A percentile compares a stretch with the other conserved stretches of the same genome.
Conservation (phyloP, 495 filamentous ascomycete genomes). For the Glutinoglossum americanum region DNA sequence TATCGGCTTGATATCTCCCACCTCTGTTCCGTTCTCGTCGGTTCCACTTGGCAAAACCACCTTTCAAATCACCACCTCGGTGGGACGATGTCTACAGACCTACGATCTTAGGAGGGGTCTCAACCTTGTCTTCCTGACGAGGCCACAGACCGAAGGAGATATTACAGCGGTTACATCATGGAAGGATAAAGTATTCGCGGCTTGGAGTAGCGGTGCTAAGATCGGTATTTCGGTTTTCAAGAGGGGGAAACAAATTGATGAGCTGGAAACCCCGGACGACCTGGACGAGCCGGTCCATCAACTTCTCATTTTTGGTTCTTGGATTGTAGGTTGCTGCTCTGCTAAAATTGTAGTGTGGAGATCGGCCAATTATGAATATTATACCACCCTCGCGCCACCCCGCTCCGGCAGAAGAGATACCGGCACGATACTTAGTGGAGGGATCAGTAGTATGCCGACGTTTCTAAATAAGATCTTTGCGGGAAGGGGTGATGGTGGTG, state of each 20-base stretch:
- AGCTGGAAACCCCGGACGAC: constrained; percentile 40
- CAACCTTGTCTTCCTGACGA: constrained; percentile 76
- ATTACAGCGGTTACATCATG: constrained; percentile 78
- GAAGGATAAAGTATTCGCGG: constrained; percentile 69
- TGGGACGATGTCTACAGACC: constrained; percentile 74
- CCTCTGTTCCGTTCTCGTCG: constrained; percentile 66
- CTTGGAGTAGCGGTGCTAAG: constrained; percentile 33
- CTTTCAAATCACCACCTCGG: constrained; percentile 90
- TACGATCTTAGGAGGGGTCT: constrained; percentile 80
- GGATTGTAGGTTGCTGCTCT: constrained; percentile 63
- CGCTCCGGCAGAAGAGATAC: constrained; percentile 18
- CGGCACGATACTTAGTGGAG: constrained; percentile 37
- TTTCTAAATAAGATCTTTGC: constrained; percentile 91
- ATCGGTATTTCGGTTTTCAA: constrained; percentile 86
- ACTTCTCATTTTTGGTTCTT: constrained; percentile 68
- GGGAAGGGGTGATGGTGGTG: constrained; percentile 62
- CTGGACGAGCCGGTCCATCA: constrained; percentile 48
- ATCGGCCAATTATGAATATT: constrained; percentile 61
- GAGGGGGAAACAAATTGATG: constrained; percentile 66
- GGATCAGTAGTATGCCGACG: constrained; percentile 67
- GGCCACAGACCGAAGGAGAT: constrained; percentile 62
- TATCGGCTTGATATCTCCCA: constrained; percentile 79
- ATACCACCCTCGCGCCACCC: constrained; percentile 50
- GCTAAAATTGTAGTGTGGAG: constrained; percentile 78
- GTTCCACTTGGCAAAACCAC: constrained; percentile 80